A percentile compares a stretch with the other conserved stretches of the same genome.
Conservation (phyloP, 192 early-diverging fungal species). For the Coemansia sp. region DNA sequence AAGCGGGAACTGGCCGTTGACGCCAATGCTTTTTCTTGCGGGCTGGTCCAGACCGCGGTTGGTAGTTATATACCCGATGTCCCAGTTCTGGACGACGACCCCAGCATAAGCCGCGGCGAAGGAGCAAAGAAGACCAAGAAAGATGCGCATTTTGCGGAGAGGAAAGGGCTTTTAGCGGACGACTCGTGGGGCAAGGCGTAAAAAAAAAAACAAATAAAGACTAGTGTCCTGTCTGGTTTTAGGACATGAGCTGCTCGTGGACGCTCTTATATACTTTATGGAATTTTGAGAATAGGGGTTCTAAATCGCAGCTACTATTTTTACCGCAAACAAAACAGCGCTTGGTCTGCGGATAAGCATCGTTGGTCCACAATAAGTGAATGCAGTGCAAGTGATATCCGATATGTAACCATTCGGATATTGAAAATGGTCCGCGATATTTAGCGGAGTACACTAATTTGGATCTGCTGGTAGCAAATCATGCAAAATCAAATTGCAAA, state of each 20-base stretch:
- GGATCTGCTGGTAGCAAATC: no score
- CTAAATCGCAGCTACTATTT: background rate
- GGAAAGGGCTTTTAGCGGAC: background rate
- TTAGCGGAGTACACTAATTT: no score
- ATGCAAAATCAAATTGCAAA: no score
- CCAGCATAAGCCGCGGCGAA: slow-evolving; percentile 1
- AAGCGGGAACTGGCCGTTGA: slow-evolving; percentile 28
- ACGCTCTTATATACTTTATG: no score
- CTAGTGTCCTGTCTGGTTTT: background rate
- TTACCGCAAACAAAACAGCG: background rate
- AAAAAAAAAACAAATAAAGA: background rate
- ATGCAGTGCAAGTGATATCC: no score
- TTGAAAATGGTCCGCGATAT: no score
- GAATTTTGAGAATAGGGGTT: no score
- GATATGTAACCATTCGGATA: background rate
- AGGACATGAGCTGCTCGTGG: background rate
- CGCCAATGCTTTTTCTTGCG: slow-evolving; percentile 49
- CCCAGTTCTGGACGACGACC: slow-evolving; percentile 34
- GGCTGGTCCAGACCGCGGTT: slow-evolving; percentile 30
- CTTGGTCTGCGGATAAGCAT: background rate
- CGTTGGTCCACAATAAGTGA: background rate
- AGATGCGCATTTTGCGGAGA: background rate
- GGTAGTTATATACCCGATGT: slow-evolving; percentile 22
- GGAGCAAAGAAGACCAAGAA: background rate
- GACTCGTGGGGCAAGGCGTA: background rate